phyloP scores from a whole-genome alignment of 1,284 basidiomycete species.

The Austroboletus rostrupii region DNA sequence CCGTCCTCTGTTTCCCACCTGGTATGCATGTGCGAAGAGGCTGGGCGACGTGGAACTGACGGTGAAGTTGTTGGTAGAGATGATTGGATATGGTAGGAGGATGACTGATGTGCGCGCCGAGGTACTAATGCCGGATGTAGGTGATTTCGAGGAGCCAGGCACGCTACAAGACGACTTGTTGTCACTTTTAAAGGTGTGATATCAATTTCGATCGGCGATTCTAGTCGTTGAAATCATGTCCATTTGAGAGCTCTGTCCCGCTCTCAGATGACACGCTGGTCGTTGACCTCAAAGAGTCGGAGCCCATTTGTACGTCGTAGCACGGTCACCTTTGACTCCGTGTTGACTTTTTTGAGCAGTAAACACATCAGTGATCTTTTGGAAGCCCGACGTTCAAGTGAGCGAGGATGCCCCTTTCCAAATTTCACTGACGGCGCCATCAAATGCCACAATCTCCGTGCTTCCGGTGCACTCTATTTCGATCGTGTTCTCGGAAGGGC shows the following conservation, averaged over 20 bases:
- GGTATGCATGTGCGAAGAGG: constrained; percentile 77
- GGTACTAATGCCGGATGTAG: constrained; percentile 9
- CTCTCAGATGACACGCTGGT: constrained; percentile 51
- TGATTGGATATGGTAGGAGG: constrained; percentile 69
- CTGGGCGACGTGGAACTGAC: constrained; percentile 74
- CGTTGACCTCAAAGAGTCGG: constrained; percentile 59
- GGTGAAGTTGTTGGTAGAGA: constrained; percentile 72
- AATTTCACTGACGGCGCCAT: constrained; percentile 53
- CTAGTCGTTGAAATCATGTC: not conserved
- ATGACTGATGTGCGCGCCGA: not conserved
- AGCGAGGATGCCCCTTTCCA: constrained; percentile 70
- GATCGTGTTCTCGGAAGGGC: constrained; percentile 50
- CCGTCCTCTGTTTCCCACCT: constrained; percentile 65
- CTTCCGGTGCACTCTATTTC: constrained; percentile 59
- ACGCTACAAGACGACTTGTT: constrained; percentile 62
- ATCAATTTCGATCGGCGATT: not conserved
- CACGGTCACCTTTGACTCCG: not conserved
- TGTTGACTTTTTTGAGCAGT: constrained; percentile 41
- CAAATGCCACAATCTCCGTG: constrained; percentile 41
- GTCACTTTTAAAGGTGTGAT: constrained; percentile 61
- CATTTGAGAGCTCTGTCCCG: constrained; percentile 62
- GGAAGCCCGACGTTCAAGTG: constrained; percentile 57
- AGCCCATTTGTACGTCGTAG: constrained; percentile 54
- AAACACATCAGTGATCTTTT: constrained; percentile 64
- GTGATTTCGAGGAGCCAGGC: constrained; percentile 43